Percentiles rank a stretch among this genome's conserved stretches.
Conservation (phyloP, 495 filamentous ascomycete species). For the Symbiotaphrina buchneri region DNA sequence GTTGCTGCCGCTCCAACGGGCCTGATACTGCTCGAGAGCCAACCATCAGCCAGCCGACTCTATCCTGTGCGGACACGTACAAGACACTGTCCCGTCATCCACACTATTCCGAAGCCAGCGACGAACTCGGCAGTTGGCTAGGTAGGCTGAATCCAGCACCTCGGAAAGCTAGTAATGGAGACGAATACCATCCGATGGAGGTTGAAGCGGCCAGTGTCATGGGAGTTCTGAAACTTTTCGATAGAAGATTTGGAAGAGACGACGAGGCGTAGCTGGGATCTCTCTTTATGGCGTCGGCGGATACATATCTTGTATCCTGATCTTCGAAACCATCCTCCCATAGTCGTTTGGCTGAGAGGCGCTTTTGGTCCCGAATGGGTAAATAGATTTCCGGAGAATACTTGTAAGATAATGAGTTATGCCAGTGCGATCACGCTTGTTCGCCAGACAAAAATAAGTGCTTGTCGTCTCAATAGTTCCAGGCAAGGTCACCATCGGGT, state of each 20-base stretch:
- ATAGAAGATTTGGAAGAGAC: slow-evolving; percentile 44
- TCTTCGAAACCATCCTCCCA: no score
- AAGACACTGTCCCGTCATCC: slow-evolving; percentile 62
- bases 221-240: slow-evolving; percentile 64
- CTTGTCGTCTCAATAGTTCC: no score
- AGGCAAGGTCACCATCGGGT: no score
- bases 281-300: no score
- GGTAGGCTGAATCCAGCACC: slow-evolving; percentile 44
- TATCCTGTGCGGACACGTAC: slow-evolving; percentile 61
- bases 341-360: no score
- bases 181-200: slow-evolving; percentile 29
- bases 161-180: slow-evolving; percentile 7
- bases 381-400: no score
- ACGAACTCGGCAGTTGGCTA: slow-evolving; percentile 54
- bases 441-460: no score
- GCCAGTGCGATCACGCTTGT: no score
- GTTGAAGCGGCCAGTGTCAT: slow-evolving; percentile 76
- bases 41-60: slow-evolving; percentile 14
- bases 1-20: slow-evolving; percentile 21
- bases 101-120: slow-evolving; percentile 51
- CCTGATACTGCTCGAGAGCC: slow-evolving; percentile 8
- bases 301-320: no score
- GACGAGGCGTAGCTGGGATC: slow-evolving; percentile 1
- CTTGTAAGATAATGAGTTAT: no score
- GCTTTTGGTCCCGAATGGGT: no score